Percentiles rank a stretch among this genome's conserved stretches.
phyloP scores from a whole-genome alignment of 768 basidiomycete species.

The Termitomyces sp. region DNA sequence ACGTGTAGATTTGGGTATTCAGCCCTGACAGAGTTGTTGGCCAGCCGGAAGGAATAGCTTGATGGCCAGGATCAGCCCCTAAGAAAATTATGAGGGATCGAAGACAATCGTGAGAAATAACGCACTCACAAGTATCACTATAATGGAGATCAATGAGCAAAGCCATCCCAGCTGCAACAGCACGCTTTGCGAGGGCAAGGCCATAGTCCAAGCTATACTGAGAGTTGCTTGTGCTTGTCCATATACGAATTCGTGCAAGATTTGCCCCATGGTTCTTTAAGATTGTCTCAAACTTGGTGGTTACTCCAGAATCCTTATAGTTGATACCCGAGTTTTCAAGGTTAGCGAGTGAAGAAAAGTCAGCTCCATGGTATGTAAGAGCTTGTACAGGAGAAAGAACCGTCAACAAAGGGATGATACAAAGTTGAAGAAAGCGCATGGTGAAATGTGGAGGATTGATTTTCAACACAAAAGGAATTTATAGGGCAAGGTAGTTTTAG shows the following conservation, averaged over 20 bases:
- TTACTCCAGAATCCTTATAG: slow-evolving; percentile 35
- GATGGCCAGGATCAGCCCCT: slow-evolving; percentile 66
- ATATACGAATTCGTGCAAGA: slow-evolving; percentile 52
- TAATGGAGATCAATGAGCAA: slow-evolving; percentile 55
- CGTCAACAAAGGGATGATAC: slow-evolving; percentile 14
- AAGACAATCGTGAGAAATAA: neutral
- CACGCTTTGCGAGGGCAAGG: slow-evolving; percentile 47
- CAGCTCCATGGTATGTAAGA: slow-evolving; percentile 47
- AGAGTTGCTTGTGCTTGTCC: slow-evolving; percentile 50
- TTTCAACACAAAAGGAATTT: neutral
- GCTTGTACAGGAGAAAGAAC: slow-evolving; percentile 22
- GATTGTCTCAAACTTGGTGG: slow-evolving; percentile 44
- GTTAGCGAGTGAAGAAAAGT: slow-evolving; percentile 48
- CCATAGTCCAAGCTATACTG: slow-evolving; percentile 48
- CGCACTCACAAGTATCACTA: slow-evolving; percentile 51
- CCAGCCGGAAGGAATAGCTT: slow-evolving; percentile 54
- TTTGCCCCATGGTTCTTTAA: slow-evolving; percentile 48
- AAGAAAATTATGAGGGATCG: neutral
- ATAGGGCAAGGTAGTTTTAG: neutral
- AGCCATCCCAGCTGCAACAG: slow-evolving; percentile 49
- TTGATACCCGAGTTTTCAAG: slow-evolving; percentile 42
- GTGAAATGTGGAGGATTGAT: neutral
- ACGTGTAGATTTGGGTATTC: slow-evolving; percentile 55
- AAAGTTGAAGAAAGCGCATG: slow-evolving; percentile 20
- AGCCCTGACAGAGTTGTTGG: slow-evolving; percentile 41